These are phyloP conservation scores for Fusarium sp. DNA, from an alignment of 2,329 filamentous ascomycete species.

Conservation along the genomic window DNA sequence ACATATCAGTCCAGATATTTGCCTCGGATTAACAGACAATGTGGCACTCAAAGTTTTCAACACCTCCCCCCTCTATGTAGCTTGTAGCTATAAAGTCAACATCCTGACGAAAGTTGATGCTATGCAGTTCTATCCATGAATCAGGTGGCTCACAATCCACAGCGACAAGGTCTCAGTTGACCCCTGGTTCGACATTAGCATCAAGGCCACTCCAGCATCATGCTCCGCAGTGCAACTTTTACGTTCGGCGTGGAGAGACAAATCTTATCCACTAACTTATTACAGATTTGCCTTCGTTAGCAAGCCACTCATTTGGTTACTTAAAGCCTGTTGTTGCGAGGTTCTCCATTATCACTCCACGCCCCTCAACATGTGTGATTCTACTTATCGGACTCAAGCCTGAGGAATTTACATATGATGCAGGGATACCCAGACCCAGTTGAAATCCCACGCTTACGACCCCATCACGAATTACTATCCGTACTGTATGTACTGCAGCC, in stretches of 20 bases:
- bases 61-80: constrained; percentile 8
- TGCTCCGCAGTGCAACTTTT: constrained; percentile 27
- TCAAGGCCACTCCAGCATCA: constrained; percentile 12
- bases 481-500: not conserved
- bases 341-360: constrained; percentile 22
- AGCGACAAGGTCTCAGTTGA: constrained; percentile 18
- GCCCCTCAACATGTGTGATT: constrained; percentile 19
- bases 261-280: constrained; percentile 39
- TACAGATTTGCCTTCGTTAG: constrained; percentile 32
- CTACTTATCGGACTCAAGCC: constrained; percentile 19
- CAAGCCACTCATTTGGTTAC: constrained; percentile 33
- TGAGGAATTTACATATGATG: constrained; percentile 38
- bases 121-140: constrained; percentile 10
- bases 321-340: constrained; percentile 13
- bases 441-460: constrained; percentile 31
- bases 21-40: constrained; percentile 8
- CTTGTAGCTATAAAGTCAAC: constrained; percentile 11
- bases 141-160: constrained; percentile 9
- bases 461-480: constrained; percentile 18
- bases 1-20: constrained; percentile 18
- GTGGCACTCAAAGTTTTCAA: constrained; percentile 3
- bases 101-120: constrained; percentile 11
- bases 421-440: constrained; percentile 27
- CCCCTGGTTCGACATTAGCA: constrained; percentile 12
- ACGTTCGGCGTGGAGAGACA: constrained; percentile 22